Base-by-base conservation (phyloP, 1,284 basidiomycete species). In the Mycosarcoma mackinlayi region DNA sequence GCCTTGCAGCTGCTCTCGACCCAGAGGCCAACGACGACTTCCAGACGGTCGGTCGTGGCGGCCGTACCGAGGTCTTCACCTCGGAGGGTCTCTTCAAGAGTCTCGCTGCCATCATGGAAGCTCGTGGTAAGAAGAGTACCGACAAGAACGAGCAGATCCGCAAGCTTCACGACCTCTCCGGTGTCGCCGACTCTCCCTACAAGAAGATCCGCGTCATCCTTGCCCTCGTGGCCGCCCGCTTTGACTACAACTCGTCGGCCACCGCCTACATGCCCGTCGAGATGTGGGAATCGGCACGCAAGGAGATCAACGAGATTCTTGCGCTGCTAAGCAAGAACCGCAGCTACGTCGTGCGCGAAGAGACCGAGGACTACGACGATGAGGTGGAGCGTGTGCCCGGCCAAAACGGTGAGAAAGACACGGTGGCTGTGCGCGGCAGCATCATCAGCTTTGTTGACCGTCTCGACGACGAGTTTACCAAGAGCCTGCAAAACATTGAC, bases 381-480 rank as follows among this genome's bases (percentile, higher is more conserved):
- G 86, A 90, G 54, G 85, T 87, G 28, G 96, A 98, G 85, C 89
- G 96, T 50, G 86, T 88, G 8, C 94, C 95, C 7, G 86, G 86
- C 70, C 73, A 84, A 80, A 79, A 83, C 58, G 67, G 80, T 54
- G 80, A 82, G 62, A 77, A 77, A 41, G 55, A 57, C 23, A 51
- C 68, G 28, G 78, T 82, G 10, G 71, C 67, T 7, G 78, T 82
- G 14, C 79, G 80, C 31, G 80, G 80, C 45, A 77, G 75, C 62
- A 75, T 81, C 60, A 81, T 81, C 73, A 76, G 76, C 81, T 92
- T 97, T 78, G 88, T 99, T 47, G 96, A 99, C 84, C 90, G 95
- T 59, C 85, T 99, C 50, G 96, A 98, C 83, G 96, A 98, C 79
- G 96, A 99, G 85, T 98, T 99, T 84, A 98, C 93, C 49, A 93